Percentiles rank a stretch among this genome's conserved stretches.
Evolutionary conservation across 306 rosid genomes (phyloP).

Genomic region (Quercus dentata): DNA sequence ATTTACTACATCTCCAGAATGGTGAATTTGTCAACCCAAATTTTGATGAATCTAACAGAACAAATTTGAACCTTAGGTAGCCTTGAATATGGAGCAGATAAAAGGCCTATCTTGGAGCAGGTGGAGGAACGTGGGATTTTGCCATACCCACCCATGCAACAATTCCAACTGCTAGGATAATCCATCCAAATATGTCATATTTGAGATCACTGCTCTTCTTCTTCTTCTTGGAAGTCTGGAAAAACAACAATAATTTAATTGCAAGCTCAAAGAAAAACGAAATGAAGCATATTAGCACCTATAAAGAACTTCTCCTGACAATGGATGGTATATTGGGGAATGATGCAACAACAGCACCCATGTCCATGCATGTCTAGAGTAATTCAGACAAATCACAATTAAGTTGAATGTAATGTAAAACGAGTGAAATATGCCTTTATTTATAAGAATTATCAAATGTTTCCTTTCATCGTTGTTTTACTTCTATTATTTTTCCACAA

Average conservation of each 20-base stretch:
- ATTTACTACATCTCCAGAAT: conserved; percentile 14
- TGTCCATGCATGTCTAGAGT: background rate
- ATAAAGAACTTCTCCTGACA: background rate
- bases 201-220: conserved; percentile 61
- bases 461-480: background rate
- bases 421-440: too few relatives aligned
- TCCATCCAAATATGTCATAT: conserved; percentile 84
- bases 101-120: conserved; percentile 54
- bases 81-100: conserved; percentile 5
- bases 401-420: too few relatives aligned
- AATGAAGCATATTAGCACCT: background rate
- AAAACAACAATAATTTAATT: background rate
- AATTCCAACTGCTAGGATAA: conserved; percentile 69
- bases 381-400: background rate
- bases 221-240: conserved; percentile 59
- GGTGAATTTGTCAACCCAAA: background rate
- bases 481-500: background rate
- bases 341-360: background rate
- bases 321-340: background rate
- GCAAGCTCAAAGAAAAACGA: background rate
- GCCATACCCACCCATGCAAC: conserved; percentile 76
- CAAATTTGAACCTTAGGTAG: conserved; percentile 23
- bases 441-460: too few relatives aligned
- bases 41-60: background rate
- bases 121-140: conserved; percentile 61